Base-by-base conservation (phyloP, 2,329 filamentous ascomycete species). In the Diaporthe destruens region DNA sequence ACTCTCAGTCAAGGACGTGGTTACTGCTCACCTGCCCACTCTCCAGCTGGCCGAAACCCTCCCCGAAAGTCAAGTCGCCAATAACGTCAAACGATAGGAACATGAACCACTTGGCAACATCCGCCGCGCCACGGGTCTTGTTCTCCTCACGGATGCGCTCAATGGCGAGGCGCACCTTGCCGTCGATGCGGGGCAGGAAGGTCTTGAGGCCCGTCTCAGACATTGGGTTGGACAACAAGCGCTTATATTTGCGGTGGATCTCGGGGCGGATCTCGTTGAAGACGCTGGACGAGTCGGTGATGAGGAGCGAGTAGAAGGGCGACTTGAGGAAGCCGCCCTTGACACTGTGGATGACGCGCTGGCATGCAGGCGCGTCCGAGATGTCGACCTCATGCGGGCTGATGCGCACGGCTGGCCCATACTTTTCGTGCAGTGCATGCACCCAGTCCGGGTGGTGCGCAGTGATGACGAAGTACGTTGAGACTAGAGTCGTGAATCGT, bases 31-130 rank as follows among this genome's bases (percentile, higher is more conserved):
- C 86, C 80, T 85, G 78, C n/a, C 86, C 86, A 4, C 78, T 77
- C 71, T 90, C 86, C 6, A 91, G 77, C 80, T 86, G 85, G 0
- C 80, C 78, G 71, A 89, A 89, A 0, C 86, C 86, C 20, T 89
- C 84, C 0, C 88, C 88, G 76, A 90, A 90, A 1, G 80, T 84
- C 16, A 90, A 77, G 63, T 88, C 82, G 0, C 84, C 86, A 59
- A 89, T 86, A 0, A 88, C 79, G 76, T 90, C 88, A 0, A 87
- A 87, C 0, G 87, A 79, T 82, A 89, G 84, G 59, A 87, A 88
- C 9, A 84, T 77, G 80, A 82, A 87, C 87, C 88, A 90, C 72
- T 88, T 88, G 72, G 82, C 81, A 0, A 89, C 79, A 74, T 90
- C 87, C 0, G 80, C 81, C 0, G 74, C 79, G 0, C 84, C 82